Base-by-base conservation (phyloP, 2,329 filamentous ascomycete species). In the Penicillium corylophilum region DNA sequence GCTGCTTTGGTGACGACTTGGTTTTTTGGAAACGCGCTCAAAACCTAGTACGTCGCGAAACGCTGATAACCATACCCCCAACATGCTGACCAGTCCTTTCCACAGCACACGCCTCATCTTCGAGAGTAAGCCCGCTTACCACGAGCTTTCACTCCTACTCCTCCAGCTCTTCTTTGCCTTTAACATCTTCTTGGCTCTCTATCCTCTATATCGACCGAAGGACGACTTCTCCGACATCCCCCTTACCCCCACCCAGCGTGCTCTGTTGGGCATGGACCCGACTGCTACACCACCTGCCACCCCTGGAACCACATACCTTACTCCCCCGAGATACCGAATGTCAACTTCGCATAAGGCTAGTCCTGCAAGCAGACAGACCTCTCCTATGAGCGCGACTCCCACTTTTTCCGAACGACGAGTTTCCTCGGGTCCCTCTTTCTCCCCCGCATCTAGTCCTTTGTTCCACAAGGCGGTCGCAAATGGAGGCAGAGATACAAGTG, bases 141-240 rank as follows among this genome's bases (percentile, higher is more conserved):
- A 71, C 18, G 65, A 83, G 51, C 62, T 77, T 31, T 56, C 73
- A 13, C 54, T 82, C 49, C 80, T 88, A 57, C 51, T 81, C 9
- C 60, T 88, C 2, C 85, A 87, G 3, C 60, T 88, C 44, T 71
- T 87, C 64, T 82, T 88, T 2, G 58, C 87, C 48, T 68, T 85
- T 66, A 95, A 95, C 72, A 88, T 95, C 47, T 68, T 77, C 56
- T 64, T 86, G 48, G 88, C 90, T 33, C 75, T 89, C 51, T 77
- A 84, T 41, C 94, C 93, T 2, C 80, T 96, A 12, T 73, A 90
- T 64, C 82, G 86, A 57, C 79, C 81, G 39, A 80, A 79, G 61
- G 94, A 97, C 71, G 82, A 91, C 56, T 81, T 96, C 57, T 79
- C 85, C 71, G 94, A 99, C 70, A 95, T 99, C 45, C 85, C 93